Evolutionary conservation across 1,284 basidiomycete genomes (phyloP), one percentile per base, ranked within the genome.

Genomic region (Pseudozyma pruni): DNA sequence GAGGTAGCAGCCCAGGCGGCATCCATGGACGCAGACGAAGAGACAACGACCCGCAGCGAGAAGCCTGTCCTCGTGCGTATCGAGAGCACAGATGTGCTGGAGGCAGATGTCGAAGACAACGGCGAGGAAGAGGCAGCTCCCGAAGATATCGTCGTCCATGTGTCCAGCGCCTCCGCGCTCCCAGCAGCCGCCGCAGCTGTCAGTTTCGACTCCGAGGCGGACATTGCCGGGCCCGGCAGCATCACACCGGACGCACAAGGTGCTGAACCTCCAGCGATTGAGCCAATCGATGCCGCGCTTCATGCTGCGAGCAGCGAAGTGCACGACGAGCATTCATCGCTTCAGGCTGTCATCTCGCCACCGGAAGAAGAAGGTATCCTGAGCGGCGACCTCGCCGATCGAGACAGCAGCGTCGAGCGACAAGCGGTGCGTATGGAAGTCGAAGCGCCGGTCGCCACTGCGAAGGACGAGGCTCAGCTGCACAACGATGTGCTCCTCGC

Each of bases 31-130:
- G 29, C 33, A 16, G 35, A 13, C 4, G 34, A 33, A 5, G 39
- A 42, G 1, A 14, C n/a, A 0, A 29, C 46, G 4, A 32, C 23
- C 14, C 6, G 23, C 22, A 14, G 31, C 31, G 35, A 49, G 19
- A 43, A 51, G 33, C 55, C 55, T 3, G 29, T 40, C 27, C 35
- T 55, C 45, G 27, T 25, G 19, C 55, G 51, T 11, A 38, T 56
- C 39, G 59, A 62, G n/a, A 62, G 66, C 54, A 69, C 50, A 16
- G 59, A 62, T 43, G 52, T 52, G 7, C 31, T 59, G 2, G 67
- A 70, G 34, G 67, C 56, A 37, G 67, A 70, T 27, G 43, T 70
- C 27, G 60, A 70, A 37, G 67, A 70, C 47, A 63, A 70, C 38
- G 62, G 52, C 48, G 67, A 60, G 22, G 51, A 70, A 4, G 60